Conservation (phyloP, 2,329 filamentous ascomycete genomes). For the Ophiosphaerella narmari region DNA sequence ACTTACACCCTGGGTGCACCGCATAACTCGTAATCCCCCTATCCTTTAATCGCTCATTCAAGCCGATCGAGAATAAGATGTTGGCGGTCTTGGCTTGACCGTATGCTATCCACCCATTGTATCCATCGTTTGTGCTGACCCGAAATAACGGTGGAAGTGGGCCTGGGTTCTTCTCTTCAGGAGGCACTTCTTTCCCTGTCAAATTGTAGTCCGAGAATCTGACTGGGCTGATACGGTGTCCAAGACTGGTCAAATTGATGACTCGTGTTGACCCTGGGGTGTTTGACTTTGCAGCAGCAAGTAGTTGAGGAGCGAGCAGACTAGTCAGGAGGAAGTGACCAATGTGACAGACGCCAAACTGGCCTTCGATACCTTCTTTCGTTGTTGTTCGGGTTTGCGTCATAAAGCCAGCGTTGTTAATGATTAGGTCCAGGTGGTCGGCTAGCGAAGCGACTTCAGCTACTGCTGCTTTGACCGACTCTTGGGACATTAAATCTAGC, state of each 20-base stretch:
- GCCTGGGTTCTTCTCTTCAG: conserved; percentile 25
- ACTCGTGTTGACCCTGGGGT: conserved; percentile 27
- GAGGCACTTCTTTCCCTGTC: conserved; percentile 31
- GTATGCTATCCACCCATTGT: conserved; percentile 36
- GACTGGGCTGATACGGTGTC: conserved; percentile 33
- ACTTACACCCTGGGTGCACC: conserved; percentile 41
- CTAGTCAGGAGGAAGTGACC: conserved; percentile 55
- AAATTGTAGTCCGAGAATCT: conserved; percentile 54
- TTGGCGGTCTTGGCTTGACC: conserved; percentile 41
- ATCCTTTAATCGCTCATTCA: conserved; percentile 21
- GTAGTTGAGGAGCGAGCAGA: conserved; percentile 48
- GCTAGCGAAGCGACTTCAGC: conserved; percentile 28
- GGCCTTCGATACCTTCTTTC: conserved; percentile 53
- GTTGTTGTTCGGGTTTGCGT: conserved; percentile 36
- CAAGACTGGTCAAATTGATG: conserved; percentile 37
- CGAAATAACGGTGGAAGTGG: conserved; percentile 25
- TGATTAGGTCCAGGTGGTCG: conserved; percentile 49
- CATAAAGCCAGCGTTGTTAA: conserved; percentile 53
- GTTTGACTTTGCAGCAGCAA: conserved; percentile 40
- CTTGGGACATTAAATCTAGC: conserved; percentile 49
- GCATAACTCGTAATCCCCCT: conserved; percentile 36
- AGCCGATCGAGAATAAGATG: conserved; percentile 32
- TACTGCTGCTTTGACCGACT: conserved; percentile 43
- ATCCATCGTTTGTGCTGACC: conserved; percentile 18
- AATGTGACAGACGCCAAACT: conserved; percentile 55